Conservation (phyloP, 2,329 filamentous ascomycete genomes). For the Hypoxylon sp. region DNA sequence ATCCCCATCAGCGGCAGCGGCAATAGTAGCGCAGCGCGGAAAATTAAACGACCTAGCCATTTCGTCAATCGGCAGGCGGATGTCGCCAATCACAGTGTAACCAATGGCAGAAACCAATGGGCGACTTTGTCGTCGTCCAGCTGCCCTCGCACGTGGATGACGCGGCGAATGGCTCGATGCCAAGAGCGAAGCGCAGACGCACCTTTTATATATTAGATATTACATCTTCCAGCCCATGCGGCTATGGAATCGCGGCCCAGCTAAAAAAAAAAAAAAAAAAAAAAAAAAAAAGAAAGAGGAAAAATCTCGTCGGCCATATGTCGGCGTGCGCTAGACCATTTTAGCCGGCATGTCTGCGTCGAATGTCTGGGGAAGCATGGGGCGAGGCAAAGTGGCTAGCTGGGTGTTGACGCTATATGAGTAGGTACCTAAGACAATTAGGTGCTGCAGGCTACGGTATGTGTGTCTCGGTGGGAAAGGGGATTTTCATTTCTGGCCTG, state of each 20-base stretch:
- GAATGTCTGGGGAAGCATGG: slow-evolving; percentile 15
- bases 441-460: background rate
- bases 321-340: slow-evolving; percentile 38
- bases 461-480: slow-evolving; percentile 26
- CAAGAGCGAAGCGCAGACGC: slow-evolving; percentile 24
- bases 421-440: background rate
- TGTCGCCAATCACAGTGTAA: slow-evolving; percentile 45
- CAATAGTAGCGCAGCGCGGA: background rate
- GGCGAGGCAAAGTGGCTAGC: background rate
- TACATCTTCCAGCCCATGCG: slow-evolving; percentile 10
- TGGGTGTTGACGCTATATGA: background rate
- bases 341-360: slow-evolving; percentile 48
- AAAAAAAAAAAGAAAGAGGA: background rate
- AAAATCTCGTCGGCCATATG: slow-evolving; percentile 38
- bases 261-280: background rate
- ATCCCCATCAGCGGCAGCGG: too few relatives aligned
- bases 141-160: slow-evolving; percentile 36
- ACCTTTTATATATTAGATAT: background rate
- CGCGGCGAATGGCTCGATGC: slow-evolving; percentile 33
- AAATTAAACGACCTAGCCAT: slow-evolving; percentile 40
- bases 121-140: slow-evolving; percentile 36
- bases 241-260: slow-evolving; percentile 41
- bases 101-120: slow-evolving; percentile 27
- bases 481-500: slow-evolving; percentile 25
- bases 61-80: slow-evolving; percentile 46